A percentile compares a stretch with the other conserved stretches of the same genome.
Evolutionary conservation across 2,329 filamentous ascomycete species (phyloP).

Genomic region (Cladophialophora yegresii): DNA sequence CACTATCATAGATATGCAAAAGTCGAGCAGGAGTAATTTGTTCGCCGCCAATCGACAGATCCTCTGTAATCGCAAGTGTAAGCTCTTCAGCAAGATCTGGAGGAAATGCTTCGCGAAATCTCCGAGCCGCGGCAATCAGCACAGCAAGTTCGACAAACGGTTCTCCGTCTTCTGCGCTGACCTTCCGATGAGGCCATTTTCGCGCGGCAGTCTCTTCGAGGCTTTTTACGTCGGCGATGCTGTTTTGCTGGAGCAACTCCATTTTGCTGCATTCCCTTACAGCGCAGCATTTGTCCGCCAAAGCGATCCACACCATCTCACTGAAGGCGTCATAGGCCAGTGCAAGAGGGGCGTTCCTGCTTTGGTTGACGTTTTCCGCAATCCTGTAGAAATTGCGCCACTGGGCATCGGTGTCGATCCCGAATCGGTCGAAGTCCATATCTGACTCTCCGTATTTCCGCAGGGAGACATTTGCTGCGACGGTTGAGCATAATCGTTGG

Average conservation of each 20-base stretch:
- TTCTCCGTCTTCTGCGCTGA: slow-evolving; percentile 53
- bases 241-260: slow-evolving; percentile 74
- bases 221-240: slow-evolving; percentile 44
- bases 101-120: slow-evolving; percentile 70
- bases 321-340: slow-evolving; percentile 71
- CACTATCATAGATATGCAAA: slow-evolving; percentile 74
- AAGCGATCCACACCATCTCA: slow-evolving; percentile 79
- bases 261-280: slow-evolving; percentile 76
- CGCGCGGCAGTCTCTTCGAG: slow-evolving; percentile 39
- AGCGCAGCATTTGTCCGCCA: slow-evolving; percentile 76
- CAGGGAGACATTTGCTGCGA: slow-evolving; percentile 51
- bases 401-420: slow-evolving; percentile 72
- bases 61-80: slow-evolving; percentile 66
- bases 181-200: slow-evolving; percentile 49
- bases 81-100: slow-evolving; percentile 69
- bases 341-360: slow-evolving; percentile 77
- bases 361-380: slow-evolving; percentile 80
- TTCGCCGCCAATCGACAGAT: slow-evolving; percentile 73
- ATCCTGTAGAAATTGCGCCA: slow-evolving; percentile 91
- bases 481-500: slow-evolving; percentile 36
- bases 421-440: slow-evolving; percentile 75
- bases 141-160: slow-evolving; percentile 57
- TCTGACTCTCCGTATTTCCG: slow-evolving; percentile 76
- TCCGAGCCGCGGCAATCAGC: slow-evolving; percentile 68
- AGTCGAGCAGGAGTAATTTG: slow-evolving; percentile 73